Conservation (phyloP, 2,329 filamentous ascomycete genomes). For the Achaetomium macrosporum region DNA sequence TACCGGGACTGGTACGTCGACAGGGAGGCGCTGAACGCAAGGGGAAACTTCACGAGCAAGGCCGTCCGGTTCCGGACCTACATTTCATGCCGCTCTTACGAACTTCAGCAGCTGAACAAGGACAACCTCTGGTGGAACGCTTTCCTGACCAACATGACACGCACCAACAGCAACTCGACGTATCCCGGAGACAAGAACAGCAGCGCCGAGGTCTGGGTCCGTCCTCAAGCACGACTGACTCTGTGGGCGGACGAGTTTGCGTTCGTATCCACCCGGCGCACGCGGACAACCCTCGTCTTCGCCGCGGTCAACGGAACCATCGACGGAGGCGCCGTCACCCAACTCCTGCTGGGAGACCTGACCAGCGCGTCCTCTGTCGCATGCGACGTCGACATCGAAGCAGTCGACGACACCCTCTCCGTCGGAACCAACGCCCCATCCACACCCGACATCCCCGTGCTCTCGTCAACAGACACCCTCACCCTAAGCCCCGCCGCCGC, state of each 20-base stretch:
- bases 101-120: conserved; percentile 14
- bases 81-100: conserved; percentile 17
- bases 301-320: conserved; percentile 25
- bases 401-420: conserved; percentile 16
- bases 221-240: conserved; percentile 15
- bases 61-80: conserved; percentile 19
- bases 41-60: conserved; percentile 18
- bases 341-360: conserved; percentile 10
- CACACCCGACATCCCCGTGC: conserved; percentile 1
- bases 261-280: conserved; percentile 16
- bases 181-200: conserved; percentile 1
- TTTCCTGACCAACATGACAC: conserved; percentile 24
- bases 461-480: conserved; percentile 18
- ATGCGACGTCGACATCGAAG: conserved; percentile 21
- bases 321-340: conserved; percentile 14
- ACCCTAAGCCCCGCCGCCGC: conserved; percentile 3
- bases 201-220: conserved; percentile 20
- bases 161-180: conserved; percentile 10
- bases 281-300: conserved; percentile 20
- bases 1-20: conserved; percentile 24
- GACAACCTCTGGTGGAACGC: conserved; percentile 19
- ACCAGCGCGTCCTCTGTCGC: conserved; percentile 17
- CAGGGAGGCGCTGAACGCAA: conserved; percentile 11
- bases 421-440: not conserved
- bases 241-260: conserved; percentile 20